These are phyloP conservation scores for Candida suzukii DNA, from an alignment of 805 yeast species.

Conservation along the genomic window DNA sequence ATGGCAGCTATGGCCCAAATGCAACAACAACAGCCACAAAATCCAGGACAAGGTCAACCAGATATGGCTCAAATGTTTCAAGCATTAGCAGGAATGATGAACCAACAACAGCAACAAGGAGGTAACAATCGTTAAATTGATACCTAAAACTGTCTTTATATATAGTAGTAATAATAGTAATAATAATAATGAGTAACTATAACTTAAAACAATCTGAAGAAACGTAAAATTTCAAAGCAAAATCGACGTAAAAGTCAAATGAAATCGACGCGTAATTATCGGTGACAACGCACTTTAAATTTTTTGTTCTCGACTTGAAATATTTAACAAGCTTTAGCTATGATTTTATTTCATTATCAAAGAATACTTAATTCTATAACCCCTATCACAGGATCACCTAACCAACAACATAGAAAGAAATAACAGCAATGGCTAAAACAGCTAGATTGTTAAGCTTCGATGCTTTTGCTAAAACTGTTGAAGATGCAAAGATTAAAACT, in stretches of 20 bases:
- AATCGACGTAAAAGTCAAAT: too few species aligned
- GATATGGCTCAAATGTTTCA: constrained; percentile 30
- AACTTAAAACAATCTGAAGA: too few species aligned
- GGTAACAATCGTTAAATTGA: neutral
- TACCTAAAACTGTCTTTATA: neutral
- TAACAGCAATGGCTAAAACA: constrained; percentile 18
- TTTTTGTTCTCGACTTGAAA: too few species aligned
- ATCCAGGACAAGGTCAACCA: constrained; percentile 13
- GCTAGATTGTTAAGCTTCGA: constrained; percentile 54
- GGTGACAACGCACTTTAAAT: too few species aligned
- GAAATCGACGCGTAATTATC: too few species aligned
- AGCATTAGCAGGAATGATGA: constrained; percentile 28
- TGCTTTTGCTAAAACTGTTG: constrained; percentile 91
- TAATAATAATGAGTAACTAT: too few species aligned
- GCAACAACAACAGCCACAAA: constrained; percentile 15
- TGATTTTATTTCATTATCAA: too few species aligned
- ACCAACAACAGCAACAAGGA: constrained; percentile 12
- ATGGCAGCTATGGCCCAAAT: constrained; percentile 26
- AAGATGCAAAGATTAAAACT: constrained; percentile 85
- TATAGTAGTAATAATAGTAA: too few species aligned
- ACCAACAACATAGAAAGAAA: neutral
- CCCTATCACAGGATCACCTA: too few species aligned
- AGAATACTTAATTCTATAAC: too few species aligned
- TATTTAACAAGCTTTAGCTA: too few species aligned
- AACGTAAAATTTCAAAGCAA: too few species aligned